phyloP scores from a whole-genome alignment of 768 basidiomycete genomes.

The Leccinellum rugosiceps region DNA sequence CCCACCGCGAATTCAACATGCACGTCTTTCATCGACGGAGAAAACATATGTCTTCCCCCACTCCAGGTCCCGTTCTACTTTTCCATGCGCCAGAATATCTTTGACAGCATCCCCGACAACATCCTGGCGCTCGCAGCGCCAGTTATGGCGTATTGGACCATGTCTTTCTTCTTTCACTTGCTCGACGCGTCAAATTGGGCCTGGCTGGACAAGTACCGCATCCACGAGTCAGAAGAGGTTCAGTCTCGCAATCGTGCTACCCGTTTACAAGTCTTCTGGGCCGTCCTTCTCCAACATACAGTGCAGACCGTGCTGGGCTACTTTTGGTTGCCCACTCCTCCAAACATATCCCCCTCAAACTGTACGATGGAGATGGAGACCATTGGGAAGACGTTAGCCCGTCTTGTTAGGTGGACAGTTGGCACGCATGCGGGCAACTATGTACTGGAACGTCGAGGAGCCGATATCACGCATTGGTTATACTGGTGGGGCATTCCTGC shows the following conservation, averaged over 20 bases:
- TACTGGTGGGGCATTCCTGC: constrained; percentile 95
- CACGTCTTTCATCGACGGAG: constrained; percentile 30
- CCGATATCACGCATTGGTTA: constrained; percentile 51
- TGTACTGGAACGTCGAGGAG: constrained; percentile 37
- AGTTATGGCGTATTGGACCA: constrained; percentile 78
- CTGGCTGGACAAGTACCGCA: constrained; percentile 78
- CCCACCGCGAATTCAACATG: constrained; percentile 38
- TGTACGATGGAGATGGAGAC: constrained; percentile 45
- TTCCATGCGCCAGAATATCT: constrained; percentile 39
- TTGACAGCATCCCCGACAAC: constrained; percentile 66
- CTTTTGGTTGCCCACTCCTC: constrained; percentile 54
- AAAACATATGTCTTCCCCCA: constrained; percentile 35
- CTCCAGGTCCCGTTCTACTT: constrained; percentile 55
- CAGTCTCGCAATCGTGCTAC: constrained; percentile 71
- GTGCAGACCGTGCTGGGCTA: constrained; percentile 79
- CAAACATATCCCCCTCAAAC: constrained; percentile 29
- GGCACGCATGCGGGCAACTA: constrained; percentile 39
- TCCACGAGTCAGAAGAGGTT: constrained; percentile 86
- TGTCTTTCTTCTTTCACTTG: constrained; percentile 75
- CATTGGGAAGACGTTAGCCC: constrained; percentile 39
- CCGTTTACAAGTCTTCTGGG: constrained; percentile 64
- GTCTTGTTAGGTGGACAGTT: constrained; percentile 35
- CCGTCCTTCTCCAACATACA: constrained; percentile 83
- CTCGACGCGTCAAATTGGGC: constrained; percentile 77
- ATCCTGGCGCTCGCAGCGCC: constrained; percentile 71